Evolutionary conservation across 768 basidiomycete genomes (phyloP), one percentile per base, ranked within the genome.

Genomic region (Podaxis pistillaris): DNA sequence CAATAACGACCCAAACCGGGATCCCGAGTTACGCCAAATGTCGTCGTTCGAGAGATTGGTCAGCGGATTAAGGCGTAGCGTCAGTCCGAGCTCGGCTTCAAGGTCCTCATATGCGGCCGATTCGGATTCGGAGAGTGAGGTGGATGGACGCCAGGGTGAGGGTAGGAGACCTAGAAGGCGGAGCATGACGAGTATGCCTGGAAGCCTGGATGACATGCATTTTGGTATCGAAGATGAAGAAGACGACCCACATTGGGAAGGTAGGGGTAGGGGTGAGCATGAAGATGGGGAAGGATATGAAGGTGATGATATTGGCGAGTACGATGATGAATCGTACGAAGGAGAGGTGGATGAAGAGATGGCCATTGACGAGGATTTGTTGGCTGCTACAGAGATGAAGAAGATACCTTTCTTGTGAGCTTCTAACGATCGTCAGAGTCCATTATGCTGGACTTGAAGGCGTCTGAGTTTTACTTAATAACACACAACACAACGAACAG

Each of bases 101-200:
- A 61, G 47, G 17, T 85, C 84, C 1, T 79, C 79, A 9, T 83
- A 78, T 68, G 66, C 61, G 4, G 54, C 76, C 26, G 85, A 80
- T 41, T 86, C 85, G 3, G 88, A 85, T 46, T 80, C 81, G 36
- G 81, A 84, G 7, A 65, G 61, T 30, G 81, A 81, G n/a, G 81
- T 80, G 26, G 81, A 82, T 37, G 79, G 79, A 1, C 78, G 75
- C 1, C 80, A 80, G 22, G 77, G 54, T 55, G 64, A 74, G 71
- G 72, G 75, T 67, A 71, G 73, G 62, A 76, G 73, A 63, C 66
- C 71, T 57, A 77, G 89, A 65, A 79, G 82, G 64, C 79, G 83
- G 69, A 92, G 92, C 65, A 83, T 89, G 73, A 85, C 86, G 47
- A 94, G 92, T 70, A 94, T 96, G 90, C 93, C 92, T 12, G 93